These are phyloP conservation scores for Pseudocercospora vitis DNA, from an alignment of 2,329 filamentous ascomycete genomes.

Conservation along the genomic window DNA sequence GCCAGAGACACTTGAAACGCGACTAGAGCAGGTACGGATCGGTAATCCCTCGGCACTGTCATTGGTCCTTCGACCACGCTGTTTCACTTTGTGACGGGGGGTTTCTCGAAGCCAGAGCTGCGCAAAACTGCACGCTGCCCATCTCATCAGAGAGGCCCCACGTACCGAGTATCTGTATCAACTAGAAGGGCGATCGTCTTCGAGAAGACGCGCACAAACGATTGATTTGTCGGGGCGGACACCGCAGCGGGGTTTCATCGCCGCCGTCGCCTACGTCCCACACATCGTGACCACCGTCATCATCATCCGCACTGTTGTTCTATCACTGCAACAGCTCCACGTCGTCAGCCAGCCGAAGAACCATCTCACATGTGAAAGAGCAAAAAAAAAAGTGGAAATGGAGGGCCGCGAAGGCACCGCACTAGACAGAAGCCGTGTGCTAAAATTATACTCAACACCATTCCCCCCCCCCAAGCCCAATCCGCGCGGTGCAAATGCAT, in stretches of 20 bases:
- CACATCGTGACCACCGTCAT: background rate
- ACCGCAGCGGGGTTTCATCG: background rate
- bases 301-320: background rate
- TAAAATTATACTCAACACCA: slow-evolving; percentile 4
- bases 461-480: background rate
- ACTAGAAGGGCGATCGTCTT: slow-evolving; percentile 23
- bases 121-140: background rate
- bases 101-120: slow-evolving; percentile 14
- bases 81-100: slow-evolving; percentile 28
- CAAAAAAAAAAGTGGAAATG: background rate
- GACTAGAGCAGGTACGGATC: slow-evolving; percentile 8
- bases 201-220: slow-evolving; percentile 19
- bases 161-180: slow-evolving; percentile 15
- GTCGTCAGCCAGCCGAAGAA: background rate
- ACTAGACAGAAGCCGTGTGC: background rate
- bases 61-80: slow-evolving; percentile 2
- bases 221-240: background rate
- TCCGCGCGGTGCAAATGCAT: slow-evolving; percentile 4
- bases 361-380: background rate
- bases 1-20: background rate
- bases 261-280: background rate
- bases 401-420: slow-evolving; percentile 2
- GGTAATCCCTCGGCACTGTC: slow-evolving; percentile 1
- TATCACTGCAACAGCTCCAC: background rate
- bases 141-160: slow-evolving; percentile 6